Evolutionary conservation across 2,329 filamentous ascomycete species (phyloP).

Genomic region (Trichoderma polysporum): DNA sequence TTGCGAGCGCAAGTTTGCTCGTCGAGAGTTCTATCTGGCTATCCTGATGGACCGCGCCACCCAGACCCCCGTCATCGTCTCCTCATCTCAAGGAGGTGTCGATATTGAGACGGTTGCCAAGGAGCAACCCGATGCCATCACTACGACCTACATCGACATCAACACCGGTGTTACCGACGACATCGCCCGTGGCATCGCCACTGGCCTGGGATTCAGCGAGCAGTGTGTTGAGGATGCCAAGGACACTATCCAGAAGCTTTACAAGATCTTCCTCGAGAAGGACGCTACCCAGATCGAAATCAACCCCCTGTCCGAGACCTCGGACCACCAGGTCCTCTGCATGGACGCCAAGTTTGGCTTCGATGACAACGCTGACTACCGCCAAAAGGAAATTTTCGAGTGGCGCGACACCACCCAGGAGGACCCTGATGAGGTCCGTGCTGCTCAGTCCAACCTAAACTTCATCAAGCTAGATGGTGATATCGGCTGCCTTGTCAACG

Average conservation of each 20-base stretch:
- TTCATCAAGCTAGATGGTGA: constrained; percentile 99
- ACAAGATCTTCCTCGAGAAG: constrained; percentile 98
- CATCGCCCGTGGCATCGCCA: constrained; percentile 85
- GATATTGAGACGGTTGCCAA: constrained; percentile 98
- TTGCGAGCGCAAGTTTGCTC: constrained; percentile 98
- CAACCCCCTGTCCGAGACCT: constrained; percentile 97
- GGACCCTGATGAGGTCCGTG: constrained; percentile 96
- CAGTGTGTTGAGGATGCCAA: constrained; percentile 96
- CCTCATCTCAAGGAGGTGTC: constrained; percentile 98
- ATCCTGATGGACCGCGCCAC: constrained; percentile 95
- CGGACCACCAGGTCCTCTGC: constrained; percentile 95
- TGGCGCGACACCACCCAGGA: constrained; percentile 96
- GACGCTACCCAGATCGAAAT: constrained; percentile 99
- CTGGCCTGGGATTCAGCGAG: constrained; percentile 93
- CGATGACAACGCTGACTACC: constrained; percentile 98
- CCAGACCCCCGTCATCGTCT: constrained; percentile 92
- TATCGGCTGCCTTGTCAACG: constrained; percentile 98
- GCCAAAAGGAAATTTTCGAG: constrained; percentile 92
- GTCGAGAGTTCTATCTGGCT: constrained; percentile 97
- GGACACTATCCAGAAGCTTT: constrained; percentile 96
- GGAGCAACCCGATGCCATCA: constrained; percentile 94
- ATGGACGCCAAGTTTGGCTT: constrained; percentile 99
- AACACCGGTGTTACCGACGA: constrained; percentile 93
- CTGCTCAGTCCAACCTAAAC: constrained; percentile 91
- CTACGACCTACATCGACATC: constrained; percentile 91